Evolutionary conservation across 2,329 filamentous ascomycete genomes (phyloP), one percentile per base, ranked within the genome.

Genomic region (Cladosporium velox): DNA sequence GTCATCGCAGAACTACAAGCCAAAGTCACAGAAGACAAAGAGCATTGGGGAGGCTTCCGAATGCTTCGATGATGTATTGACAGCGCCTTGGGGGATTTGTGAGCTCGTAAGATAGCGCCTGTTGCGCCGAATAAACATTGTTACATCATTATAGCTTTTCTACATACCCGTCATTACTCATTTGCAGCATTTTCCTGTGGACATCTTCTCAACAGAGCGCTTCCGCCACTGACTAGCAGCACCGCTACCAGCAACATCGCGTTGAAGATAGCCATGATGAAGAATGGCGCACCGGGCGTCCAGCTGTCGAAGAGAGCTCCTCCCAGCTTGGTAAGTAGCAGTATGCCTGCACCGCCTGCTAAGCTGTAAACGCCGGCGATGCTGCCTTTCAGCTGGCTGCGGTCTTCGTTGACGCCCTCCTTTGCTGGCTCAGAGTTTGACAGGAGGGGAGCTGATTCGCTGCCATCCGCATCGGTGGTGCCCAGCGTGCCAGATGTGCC

Each of bases 351-450:
- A 15, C 94, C 95, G 12, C 95, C 95, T 65, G 90, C 93, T 69
- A 97, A 87, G 63, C 91, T 96, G 78, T 99, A 99, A 0, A 97
- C 90, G 2, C 95, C 95, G 0, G 95, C 94, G 70, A 99, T 95
- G 15, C 92, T 94, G 14, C 95, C 95, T 80, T 98, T 98, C 63
- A 98, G 85, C 55, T 86, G 80, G n/a, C 82, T 67, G 8, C 73
- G 70, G 55, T 72, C 73, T 14, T 32, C 34, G 3, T 28, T 34
- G 18, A 41, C 38, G 34, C 15, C 24, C 21, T 52, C 21, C 14
- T 34, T 54, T 30, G 54, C 8, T 51, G 58, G 4, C 26, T 30
- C 59, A 4, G 52, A 38, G 32, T 26, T 14, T 64, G 68, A 12
- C 18, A 77, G 70, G 57, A 77, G 65, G 10, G 74, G 70, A 15